Evolutionary conservation across 768 basidiomycete genomes (phyloP).

Genomic region (Gyrodon lividus): DNA sequence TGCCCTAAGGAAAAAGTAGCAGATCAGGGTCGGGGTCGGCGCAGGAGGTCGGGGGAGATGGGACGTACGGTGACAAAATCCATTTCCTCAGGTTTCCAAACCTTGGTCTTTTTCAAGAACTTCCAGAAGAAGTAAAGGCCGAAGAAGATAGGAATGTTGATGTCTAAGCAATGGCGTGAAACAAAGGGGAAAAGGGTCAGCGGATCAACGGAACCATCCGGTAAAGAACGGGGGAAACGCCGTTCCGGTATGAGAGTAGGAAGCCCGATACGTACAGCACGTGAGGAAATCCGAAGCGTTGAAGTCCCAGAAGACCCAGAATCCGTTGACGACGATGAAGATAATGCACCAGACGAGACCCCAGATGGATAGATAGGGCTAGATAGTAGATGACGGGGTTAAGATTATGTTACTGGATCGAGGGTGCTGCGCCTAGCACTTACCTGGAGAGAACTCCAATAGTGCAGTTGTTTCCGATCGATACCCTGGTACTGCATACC

Average conservation of each 20-base stretch:
- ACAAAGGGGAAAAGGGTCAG: not conserved
- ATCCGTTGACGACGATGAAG: slow-evolving; percentile 59
- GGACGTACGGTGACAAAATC: slow-evolving; percentile 63
- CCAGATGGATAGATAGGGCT: slow-evolving; percentile 65
- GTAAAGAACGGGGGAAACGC: not conserved
- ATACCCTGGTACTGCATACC: slow-evolving; percentile 71
- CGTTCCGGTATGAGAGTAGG: not conserved
- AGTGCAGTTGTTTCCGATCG: slow-evolving; percentile 59
- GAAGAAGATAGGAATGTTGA: slow-evolving; percentile 22
- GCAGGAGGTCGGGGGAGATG: too few relatives aligned
- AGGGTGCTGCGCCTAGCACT: not conserved
- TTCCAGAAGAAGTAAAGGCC: slow-evolving; percentile 25
- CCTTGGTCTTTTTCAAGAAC: slow-evolving; percentile 9
- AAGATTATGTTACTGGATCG: slow-evolving; percentile 15
- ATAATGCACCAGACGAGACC: slow-evolving; percentile 60
- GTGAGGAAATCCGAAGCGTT: slow-evolving; percentile 51
- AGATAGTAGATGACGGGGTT: not conserved
- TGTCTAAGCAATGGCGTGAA: slow-evolving; percentile 27
- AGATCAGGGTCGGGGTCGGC: too few relatives aligned
- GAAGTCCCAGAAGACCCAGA: slow-evolving; percentile 61
- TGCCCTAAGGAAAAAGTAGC: slow-evolving; percentile 41
- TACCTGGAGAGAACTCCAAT: slow-evolving; percentile 52
- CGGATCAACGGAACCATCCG: not conserved
- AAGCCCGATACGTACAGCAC: slow-evolving; percentile 34
- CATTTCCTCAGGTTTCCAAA: slow-evolving; percentile 64